Conservation (phyloP, 371 early-diverging fungal genomes). For the Encephalitozoon hellem region DNA sequence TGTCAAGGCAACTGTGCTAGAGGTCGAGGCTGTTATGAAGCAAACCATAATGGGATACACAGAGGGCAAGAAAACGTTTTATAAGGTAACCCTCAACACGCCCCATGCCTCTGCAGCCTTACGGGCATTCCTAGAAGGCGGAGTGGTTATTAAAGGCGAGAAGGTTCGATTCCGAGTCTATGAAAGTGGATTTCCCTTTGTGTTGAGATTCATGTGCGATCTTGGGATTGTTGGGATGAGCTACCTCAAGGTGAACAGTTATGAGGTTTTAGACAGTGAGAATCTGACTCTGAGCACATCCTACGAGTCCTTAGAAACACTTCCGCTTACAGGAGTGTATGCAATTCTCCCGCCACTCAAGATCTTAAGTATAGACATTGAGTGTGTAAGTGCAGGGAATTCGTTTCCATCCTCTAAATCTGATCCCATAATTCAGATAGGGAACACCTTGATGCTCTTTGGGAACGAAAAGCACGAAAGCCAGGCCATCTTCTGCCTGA, state of each 20-base stretch:
- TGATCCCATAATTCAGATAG: conserved; percentile 99
- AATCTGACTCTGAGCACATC: conserved; percentile 71
- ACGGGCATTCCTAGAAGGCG: conserved; percentile 58
- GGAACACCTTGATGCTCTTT: conserved; percentile 72
- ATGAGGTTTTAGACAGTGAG: conserved; percentile 34
- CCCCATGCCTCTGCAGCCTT: conserved; percentile 53
- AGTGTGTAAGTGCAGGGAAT: conserved; percentile 86
- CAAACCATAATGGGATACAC: conserved; percentile 68
- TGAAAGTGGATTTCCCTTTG: conserved; percentile 80
- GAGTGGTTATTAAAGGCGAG: background rate
- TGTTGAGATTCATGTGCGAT: conserved; percentile 94
- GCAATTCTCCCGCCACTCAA: conserved; percentile 83
- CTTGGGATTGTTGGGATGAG: conserved; percentile 79
- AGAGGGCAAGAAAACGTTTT: conserved; percentile 55
- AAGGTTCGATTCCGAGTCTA: conserved; percentile 63
- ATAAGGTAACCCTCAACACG: conserved; percentile 63
- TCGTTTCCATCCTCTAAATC: conserved; percentile 82
- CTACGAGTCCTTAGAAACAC: conserved; percentile 68
- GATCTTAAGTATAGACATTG: conserved; percentile 94
- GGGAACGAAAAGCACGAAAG: conserved; percentile 77
- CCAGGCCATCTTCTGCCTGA: conserved; percentile 77
- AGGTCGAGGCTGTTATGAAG: conserved; percentile 66
- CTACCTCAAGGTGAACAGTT: conserved; percentile 50
- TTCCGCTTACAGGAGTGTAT: conserved; percentile 79
- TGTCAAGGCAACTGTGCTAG: conserved; percentile 28